These are phyloP conservation scores for Galerina sulciceps DNA, from an alignment of 768 basidiomycete species.

Conservation along the genomic window DNA sequence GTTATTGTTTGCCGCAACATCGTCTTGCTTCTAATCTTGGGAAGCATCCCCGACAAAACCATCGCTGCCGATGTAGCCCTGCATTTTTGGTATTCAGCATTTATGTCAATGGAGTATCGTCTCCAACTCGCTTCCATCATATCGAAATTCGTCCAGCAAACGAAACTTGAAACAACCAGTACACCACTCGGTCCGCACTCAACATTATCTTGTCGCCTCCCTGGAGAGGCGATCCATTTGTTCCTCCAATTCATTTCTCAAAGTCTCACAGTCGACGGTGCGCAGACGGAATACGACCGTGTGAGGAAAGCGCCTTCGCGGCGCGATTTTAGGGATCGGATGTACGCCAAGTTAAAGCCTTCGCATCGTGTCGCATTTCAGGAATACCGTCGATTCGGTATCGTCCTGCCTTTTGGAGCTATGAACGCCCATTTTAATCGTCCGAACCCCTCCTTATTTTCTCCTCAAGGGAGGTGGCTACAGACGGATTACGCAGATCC, in stretches of 20 bases:
- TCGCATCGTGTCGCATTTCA: constrained; percentile 50
- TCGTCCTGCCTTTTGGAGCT: constrained; percentile 55
- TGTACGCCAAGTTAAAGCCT: constrained; percentile 37
- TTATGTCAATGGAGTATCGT: constrained; percentile 39
- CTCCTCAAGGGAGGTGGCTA: constrained; percentile 37
- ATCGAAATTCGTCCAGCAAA: constrained; percentile 16
- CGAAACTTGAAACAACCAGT: not conserved
- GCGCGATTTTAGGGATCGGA: constrained; percentile 41
- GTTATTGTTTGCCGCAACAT: constrained; percentile 43
- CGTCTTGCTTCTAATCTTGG: constrained; percentile 44
- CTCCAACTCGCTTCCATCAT: constrained; percentile 19
- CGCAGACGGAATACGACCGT: constrained; percentile 34
- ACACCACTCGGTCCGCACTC: constrained; percentile 14
- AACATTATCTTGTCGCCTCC: constrained; percentile 1
- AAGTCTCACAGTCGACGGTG: constrained; percentile 14
- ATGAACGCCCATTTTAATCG: constrained; percentile 40
- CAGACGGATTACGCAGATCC: constrained; percentile 45
- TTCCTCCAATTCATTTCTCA: not conserved
- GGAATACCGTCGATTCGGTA: constrained; percentile 41
- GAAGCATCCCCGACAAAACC: constrained; percentile 30
- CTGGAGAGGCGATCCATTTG: not conserved
- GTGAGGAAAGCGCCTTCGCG: constrained; percentile 40
- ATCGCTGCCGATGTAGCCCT: constrained; percentile 47
- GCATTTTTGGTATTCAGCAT: constrained; percentile 53
- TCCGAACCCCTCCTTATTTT: constrained; percentile 46